A percentile compares a stretch with the other conserved stretches of the same genome.
phyloP scores from a whole-genome alignment of 2,329 filamentous ascomycete genomes.

The Annulohypoxylon truncatum region DNA sequence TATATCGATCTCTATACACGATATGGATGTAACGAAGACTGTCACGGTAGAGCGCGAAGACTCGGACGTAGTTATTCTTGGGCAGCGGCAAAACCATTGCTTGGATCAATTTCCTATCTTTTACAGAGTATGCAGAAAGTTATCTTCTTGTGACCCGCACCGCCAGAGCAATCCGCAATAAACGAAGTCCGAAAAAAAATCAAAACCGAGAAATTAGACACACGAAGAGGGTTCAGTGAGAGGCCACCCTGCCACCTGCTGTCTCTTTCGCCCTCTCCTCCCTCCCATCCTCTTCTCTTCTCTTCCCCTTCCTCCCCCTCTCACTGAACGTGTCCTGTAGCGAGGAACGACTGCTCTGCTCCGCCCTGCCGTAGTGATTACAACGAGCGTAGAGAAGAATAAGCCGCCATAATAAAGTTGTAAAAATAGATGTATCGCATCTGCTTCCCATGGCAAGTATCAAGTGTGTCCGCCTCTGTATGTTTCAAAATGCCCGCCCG shows the following conservation, averaged over 20 bases:
- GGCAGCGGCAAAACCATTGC: conserved; percentile 44
- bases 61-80: conserved; percentile 10
- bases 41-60: conserved; percentile 1
- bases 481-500: conserved; percentile 44
- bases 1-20: background rate
- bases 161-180: conserved; percentile 43
- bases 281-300: conserved; percentile 2
- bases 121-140: conserved; percentile 45
- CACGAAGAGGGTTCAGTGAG: conserved; percentile 50
- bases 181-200: conserved; percentile 47
- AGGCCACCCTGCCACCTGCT: conserved; percentile 15
- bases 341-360: conserved; percentile 52
- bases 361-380: conserved; percentile 57
- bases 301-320: conserved; percentile 17
- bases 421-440: conserved; percentile 42
- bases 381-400: conserved; percentile 64
- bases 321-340: conserved; percentile 45
- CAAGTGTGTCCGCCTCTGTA: conserved; percentile 40
- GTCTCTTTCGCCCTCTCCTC: background rate
- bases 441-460: conserved; percentile 43
- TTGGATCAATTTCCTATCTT: conserved; percentile 45
- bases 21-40: background rate
- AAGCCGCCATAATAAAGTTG: conserved; percentile 45
- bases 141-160: conserved; percentile 49
- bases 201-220: conserved; percentile 51